Evolutionary conservation across 352 stramenopile species (phyloP).

Genomic region (Phytophthora ramorum): DNA sequence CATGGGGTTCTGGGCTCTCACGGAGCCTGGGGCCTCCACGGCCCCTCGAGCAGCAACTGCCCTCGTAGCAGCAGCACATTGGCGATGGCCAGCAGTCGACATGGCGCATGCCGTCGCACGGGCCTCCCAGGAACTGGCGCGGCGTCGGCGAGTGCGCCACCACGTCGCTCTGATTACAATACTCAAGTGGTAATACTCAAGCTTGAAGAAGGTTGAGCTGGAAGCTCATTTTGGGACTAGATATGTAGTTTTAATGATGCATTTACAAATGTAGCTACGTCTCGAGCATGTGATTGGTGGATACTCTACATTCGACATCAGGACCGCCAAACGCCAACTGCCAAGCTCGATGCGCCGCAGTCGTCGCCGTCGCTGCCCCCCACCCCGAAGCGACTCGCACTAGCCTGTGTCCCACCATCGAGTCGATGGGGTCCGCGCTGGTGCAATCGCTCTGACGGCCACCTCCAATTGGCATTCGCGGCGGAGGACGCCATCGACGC

Average conservation of each 20-base stretch:
- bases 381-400: too few species aligned
- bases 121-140: slow-evolving; percentile 78
- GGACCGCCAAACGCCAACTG: too few species aligned
- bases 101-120: slow-evolving; percentile 95
- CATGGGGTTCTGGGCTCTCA: slow-evolving; percentile 93
- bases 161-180: slow-evolving; percentile 16
- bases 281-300: too few species aligned
- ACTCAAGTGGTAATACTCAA: too few species aligned
- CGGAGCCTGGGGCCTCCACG: slow-evolving; percentile 48
- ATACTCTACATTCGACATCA: not conserved
- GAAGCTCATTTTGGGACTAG: too few species aligned
- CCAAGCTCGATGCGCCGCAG: slow-evolving; percentile 9
- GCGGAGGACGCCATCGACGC: slow-evolving; percentile 39
- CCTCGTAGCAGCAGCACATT: slow-evolving; percentile 95
- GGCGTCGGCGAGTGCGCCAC: slow-evolving; percentile 63
- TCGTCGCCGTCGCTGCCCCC: too few species aligned
- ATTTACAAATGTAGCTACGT: too few species aligned
- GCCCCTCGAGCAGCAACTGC: slow-evolving; percentile 87
- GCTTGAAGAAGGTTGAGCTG: too few species aligned
- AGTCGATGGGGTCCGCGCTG: slow-evolving; percentile 19
- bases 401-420: too few species aligned
- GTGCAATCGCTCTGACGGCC: slow-evolving; percentile 36
- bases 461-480: slow-evolving; percentile 44
- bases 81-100: slow-evolving; percentile 95
- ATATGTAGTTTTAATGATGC: too few species aligned